Evolutionary conservation across 2,329 filamentous ascomycete species (phyloP), one percentile per base, ranked within the genome.

Genomic region (Ophiosphaerella korrae): DNA sequence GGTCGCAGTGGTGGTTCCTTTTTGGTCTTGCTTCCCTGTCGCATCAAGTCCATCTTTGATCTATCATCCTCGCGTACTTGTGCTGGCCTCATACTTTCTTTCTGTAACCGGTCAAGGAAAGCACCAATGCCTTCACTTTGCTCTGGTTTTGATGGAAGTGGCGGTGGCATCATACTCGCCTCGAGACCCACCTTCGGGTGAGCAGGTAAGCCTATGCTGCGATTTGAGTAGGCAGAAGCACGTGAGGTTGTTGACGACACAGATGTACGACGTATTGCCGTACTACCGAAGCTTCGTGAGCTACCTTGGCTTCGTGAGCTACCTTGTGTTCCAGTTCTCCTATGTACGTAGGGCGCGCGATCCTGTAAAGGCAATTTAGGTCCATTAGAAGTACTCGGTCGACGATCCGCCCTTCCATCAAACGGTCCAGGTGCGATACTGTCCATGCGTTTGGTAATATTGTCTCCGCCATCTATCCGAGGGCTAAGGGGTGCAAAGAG

Each of bases 361-460:
- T 31, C 57, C 56, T 58, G 51, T 32, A 45, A 31, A 14, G 62
- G 55, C 40, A 55, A 50, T 48, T 56, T 63, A 47, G 64, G 58
- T 72, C 75, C 58, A 74, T 73, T 55, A 8, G 66, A 58, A 48
- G 65, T 69, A 32, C 67, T 70, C 21, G 70, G 70, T 48, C 67
- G 66, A 36, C 68, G 59, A 26, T 68, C 59, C 29, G 56, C 44
- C 73, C 29, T 58, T 39, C 79, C 70, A 56, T 85, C 84, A 61
- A 90, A 89, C 0, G 87, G 87, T 0, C 85, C 87, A 1, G 87
- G 84, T 1, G 84, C 80, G 63, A 89, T 87, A 7, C 77, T 81
- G 58, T 89, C 82, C 79, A 89, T 84, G 44, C 84, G 82, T 55
- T 83, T 80, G 60, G 88, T 64, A 24, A 90, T 41, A 45, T 71